Conservation (phyloP, 768 basidiomycete species). For the Mycena albidolilacea region DNA sequence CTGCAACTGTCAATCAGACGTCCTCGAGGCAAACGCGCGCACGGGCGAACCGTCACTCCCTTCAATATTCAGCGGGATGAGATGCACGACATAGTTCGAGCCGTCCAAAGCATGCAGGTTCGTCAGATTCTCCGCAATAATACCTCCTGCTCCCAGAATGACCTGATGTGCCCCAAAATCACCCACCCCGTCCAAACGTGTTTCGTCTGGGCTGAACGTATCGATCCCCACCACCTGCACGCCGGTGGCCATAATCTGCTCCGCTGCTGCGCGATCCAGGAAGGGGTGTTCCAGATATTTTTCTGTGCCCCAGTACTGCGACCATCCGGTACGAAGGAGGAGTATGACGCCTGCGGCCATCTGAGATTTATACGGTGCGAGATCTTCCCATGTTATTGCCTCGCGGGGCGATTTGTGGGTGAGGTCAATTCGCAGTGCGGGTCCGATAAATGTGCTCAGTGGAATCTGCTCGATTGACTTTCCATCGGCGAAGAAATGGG, state of each 20-base stretch:
- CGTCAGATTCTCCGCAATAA: conserved; percentile 82
- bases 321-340: conserved; percentile 81
- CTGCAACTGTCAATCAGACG: neutral
- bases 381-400: conserved; percentile 70
- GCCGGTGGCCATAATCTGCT: conserved; percentile 63
- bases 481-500: conserved; percentile 76
- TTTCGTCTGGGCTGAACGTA: conserved; percentile 78
- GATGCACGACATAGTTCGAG: conserved; percentile 61
- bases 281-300: conserved; percentile 77
- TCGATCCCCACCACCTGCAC: conserved; percentile 75
- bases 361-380: conserved; percentile 52
- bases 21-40: conserved; percentile 71
- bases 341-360: conserved; percentile 62
- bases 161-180: conserved; percentile 69
- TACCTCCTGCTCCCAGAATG: conserved; percentile 71
- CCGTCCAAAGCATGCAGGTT: conserved; percentile 62
- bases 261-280: conserved; percentile 68
- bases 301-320: conserved; percentile 63
- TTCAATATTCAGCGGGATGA: conserved; percentile 72
- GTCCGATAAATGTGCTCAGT: conserved; percentile 66
- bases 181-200: conserved; percentile 53
- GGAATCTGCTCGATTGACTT: conserved; percentile 72
- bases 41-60: conserved; percentile 79
- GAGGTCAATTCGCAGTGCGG: conserved; percentile 71
- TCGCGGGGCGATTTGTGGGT: conserved; percentile 58